Evolutionary conservation across 768 basidiomycete genomes (phyloP).

Genomic region (Lentinula sp.): DNA sequence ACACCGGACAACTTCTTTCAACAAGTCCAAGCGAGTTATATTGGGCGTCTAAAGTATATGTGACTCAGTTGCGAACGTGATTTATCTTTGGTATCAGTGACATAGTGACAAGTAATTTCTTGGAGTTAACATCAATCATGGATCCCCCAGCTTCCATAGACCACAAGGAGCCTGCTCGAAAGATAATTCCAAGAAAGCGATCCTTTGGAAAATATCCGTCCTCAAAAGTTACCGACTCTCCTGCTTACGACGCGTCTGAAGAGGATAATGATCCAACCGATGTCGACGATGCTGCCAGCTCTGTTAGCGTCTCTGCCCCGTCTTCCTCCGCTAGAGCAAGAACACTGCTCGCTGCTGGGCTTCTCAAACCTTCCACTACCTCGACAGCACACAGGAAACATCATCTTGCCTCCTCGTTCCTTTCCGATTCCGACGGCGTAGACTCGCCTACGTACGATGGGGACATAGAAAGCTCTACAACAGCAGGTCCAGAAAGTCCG

Average conservation of each 20-base stretch:
- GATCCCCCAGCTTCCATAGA: background rate
- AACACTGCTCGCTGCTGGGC: constrained; percentile 22
- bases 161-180: constrained; percentile 11
- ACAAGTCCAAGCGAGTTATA: background rate
- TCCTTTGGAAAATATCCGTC: constrained; percentile 64
- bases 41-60: background rate
- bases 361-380: constrained; percentile 14
- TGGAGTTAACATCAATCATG: background rate
- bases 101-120: background rate
- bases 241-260: constrained; percentile 80
- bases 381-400: constrained; percentile 30
- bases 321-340: background rate
- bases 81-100: background rate
- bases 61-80: background rate
- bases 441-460: constrained; percentile 91
- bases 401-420: constrained; percentile 47
- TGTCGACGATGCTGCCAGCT: constrained; percentile 56
- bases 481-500: constrained; percentile 39
- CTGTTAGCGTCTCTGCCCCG: constrained; percentile 35
- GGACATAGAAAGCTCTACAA: constrained; percentile 77
- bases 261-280: constrained; percentile 87
- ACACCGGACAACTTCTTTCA: too few relatives aligned
- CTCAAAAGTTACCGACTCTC: constrained; percentile 52
- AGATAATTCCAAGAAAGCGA: constrained; percentile 50
- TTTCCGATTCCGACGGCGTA: constrained; percentile 68